Conservation (phyloP, 805 yeast species). For the Saturnispora besseyi region DNA sequence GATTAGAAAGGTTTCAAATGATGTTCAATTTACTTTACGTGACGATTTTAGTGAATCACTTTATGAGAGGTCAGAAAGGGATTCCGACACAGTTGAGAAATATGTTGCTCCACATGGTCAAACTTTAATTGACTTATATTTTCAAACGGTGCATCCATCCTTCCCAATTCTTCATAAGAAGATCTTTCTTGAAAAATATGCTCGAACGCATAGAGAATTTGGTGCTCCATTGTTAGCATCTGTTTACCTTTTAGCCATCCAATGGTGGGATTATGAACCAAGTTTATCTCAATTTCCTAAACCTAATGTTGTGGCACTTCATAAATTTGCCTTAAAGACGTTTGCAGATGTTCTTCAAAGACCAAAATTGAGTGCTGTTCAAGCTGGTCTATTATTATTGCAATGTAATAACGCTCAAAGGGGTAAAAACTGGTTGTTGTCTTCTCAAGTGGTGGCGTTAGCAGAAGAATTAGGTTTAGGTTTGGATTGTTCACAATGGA, state of each 20-base stretch:
- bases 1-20: conserved; percentile 69
- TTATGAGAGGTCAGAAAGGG: conserved; percentile 60
- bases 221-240: conserved; percentile 88
- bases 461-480: conserved; percentile 90
- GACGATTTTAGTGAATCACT: conserved; percentile 72
- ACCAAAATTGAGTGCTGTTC: conserved; percentile 87
- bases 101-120: conserved; percentile 91
- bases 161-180: conserved; percentile 87
- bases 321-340: conserved; percentile 55
- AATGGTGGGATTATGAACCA: conserved; percentile 92
- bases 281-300: conserved; percentile 65
- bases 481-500: conserved; percentile 85
- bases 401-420: conserved; percentile 40
- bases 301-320: conserved; percentile 66
- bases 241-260: conserved; percentile 78
- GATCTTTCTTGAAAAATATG: conserved; percentile 84
- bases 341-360: conserved; percentile 69
- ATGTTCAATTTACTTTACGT: conserved; percentile 65
- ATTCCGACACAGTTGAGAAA: conserved; percentile 75
- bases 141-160: conserved; percentile 80
- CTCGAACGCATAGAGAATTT: conserved; percentile 84
- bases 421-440: conserved; percentile 67
- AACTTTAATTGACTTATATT: conserved; percentile 67
- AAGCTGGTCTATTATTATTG: conserved; percentile 72
- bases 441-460: conserved; percentile 78